Evolutionary conservation across 2,329 filamentous ascomycete species (phyloP), one percentile per base, ranked within the genome.

Genomic region (Colletotrichum limetticola): DNA sequence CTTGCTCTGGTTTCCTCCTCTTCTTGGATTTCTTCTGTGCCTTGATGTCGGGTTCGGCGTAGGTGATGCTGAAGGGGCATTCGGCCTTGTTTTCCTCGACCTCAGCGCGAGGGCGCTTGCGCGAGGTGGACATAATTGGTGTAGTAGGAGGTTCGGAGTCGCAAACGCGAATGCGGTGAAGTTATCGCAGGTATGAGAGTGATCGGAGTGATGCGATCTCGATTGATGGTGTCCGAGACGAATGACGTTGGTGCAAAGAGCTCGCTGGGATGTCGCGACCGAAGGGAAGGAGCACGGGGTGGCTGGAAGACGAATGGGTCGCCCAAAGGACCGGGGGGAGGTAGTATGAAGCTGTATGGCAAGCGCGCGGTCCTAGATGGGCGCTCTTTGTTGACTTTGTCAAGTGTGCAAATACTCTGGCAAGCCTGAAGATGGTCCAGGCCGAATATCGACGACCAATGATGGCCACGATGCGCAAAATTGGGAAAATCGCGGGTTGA

Each of bases 71-170:
- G 72, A 89, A 91, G 12, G 88, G 88, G 74, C 88, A 90, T 76
- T 90, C 88, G 78, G 89, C 89, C 75, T 87, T 85, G 75, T 83
- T 85, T 76, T 89, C 88, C 72, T 88, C 85, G 72, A 83, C 80
- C 65, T 86, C 83, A 66, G 83, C 79, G 77, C 86, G 86, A 73
- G 87, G 85, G 76, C 89, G 86, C 82, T 90, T 90, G 76, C 86
- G 84, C 75, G 86, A 76, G 68, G 76, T 74, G 46, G 71, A 71
- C 71, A 73, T 73, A 55, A 37, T 49, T 55, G 70, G 19, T 32
- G 24, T 35, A n/a, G 16, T 19, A 14, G 30, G 46, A 58, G 22
- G 8, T 69, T 53, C 66, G 53, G 22, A 52, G 52, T 73, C 60
- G 71, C 71, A 71, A 71, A 42, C 67, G 28, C 30, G 19, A 37